Base-by-base conservation (phyloP, 1,139 yeast genomes). In the Petasospora rhodanensis region DNA sequence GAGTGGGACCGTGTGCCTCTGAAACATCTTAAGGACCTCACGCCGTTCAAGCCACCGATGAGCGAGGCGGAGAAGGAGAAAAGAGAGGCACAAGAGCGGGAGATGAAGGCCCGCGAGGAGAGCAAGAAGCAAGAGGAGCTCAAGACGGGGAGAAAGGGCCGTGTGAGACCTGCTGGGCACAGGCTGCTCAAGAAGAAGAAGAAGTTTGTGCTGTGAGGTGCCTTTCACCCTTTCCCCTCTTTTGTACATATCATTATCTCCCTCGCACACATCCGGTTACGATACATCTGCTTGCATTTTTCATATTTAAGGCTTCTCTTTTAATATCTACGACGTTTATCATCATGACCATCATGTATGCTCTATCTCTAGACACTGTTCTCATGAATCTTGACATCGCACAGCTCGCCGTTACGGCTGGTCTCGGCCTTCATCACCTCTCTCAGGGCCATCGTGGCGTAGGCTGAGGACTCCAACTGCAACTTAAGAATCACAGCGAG, bases 361-460 rank as follows among this genome's bases (percentile, higher is more conserved):
- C 9, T 9, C 9, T 18, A 18, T 18, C 19, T 18, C 9, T 9
- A 7, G 7, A 9, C 9, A 18, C 8, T 18, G 9, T 32, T 29
- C 24, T 36, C 32, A 22, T 32, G 36, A 11, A 39, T 31, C 33
- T 41, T 54, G 7, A 61, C 66, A 39, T 59, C 62, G 40, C 66
- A 62, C 59, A 63, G 55, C 29, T 71, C 78, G 31, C 80, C 76
- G 43, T 78, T 66, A 38, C 87, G 74, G 24, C 86, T 71, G 3
- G 94, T 82, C 43, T 85, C 95, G 17, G 77, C 66, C 56, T 81
- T 82, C 94, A 85, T 82, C 35, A 82, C 75, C 55, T 91, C 98
- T 51, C 98, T 72, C 35, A 93, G 64, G 0, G 96, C 95, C 98
- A 93, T 93, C 0, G 99, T 93, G 3, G 99, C 99, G 58, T 93